Base-by-base conservation (phyloP, 257 asterid species). In the Salvia miltiorrhiza region DNA sequence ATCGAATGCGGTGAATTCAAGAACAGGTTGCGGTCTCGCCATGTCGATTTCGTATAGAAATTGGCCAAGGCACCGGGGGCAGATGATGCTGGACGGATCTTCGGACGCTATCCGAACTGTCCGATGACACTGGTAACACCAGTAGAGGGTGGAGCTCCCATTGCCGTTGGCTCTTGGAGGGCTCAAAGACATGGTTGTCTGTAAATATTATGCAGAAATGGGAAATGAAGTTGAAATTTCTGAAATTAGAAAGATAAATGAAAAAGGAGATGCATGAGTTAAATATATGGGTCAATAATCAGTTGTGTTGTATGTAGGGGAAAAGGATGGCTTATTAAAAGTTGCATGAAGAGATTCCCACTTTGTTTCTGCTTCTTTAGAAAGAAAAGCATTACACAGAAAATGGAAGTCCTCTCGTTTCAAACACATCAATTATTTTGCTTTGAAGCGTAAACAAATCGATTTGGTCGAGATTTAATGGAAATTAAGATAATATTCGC, bases 101-200 rank as follows among this genome's bases (percentile, higher is more conserved):
- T 69, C 72, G 0, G 86, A 59, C 7, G 88, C 75, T 19, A 81
- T 65, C 53, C 92, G 76, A 48, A 84, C 91, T 7, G 83, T 68
- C 7, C 79, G 88, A 73, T 88, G 97, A 81, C 97, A 93, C 54
- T 93, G 92, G 73, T 87, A 88, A 55, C 98, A 93, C 96, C 96
- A 88, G 61, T 85, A 88, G 63, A 76, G 74, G 62, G 30, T 86
- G 81, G 76, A 82, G 80, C 64, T 82, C 39, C 78, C 61, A 69
- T n/a, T 53, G 20, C 47, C 80, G 19, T 65, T 70, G 58, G 61
- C 41, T 21, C 60, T 77, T n/a, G 81, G 60, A 69, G 83, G 83
- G 77, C 66, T 82, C 48, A 30, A 44, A 37, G 87, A 81, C 87
- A 81, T 81, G 48, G 12, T 58, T 37, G 23, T 30, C 20, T 49